A percentile compares a stretch with the other conserved stretches of the same genome.
These are phyloP conservation scores for Pelargonium nanum DNA, from an alignment of 345 rosid species.

Conservation along the genomic window DNA sequence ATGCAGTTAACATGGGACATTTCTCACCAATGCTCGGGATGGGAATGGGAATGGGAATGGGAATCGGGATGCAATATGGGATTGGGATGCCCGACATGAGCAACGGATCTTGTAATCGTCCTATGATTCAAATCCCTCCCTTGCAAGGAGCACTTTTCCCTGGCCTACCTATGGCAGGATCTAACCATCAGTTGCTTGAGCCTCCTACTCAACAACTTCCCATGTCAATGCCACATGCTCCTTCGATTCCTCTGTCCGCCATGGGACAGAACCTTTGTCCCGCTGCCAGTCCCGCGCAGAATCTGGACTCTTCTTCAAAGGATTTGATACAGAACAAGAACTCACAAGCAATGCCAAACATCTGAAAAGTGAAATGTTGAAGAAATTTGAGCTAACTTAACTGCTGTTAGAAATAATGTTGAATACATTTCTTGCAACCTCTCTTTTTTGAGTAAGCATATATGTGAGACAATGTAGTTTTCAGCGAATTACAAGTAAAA, in stretches of 20 bases:
- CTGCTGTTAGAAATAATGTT: neutral
- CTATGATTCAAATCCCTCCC: conserved; percentile 35
- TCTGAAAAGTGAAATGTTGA: conserved; percentile 23
- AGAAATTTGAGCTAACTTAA: conserved; percentile 25
- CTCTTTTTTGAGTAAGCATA: too few species aligned
- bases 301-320: conserved; percentile 34
- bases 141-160: conserved; percentile 51
- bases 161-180: conserved; percentile 23
- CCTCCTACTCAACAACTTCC: conserved; percentile 41
- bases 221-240: conserved; percentile 25
- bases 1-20: conserved; percentile 43
- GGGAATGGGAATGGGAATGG: conserved; percentile 51
- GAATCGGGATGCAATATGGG: conserved; percentile 53
- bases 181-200: conserved; percentile 36
- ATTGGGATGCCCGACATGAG: conserved; percentile 51
- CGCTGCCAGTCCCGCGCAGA: conserved; percentile 24
- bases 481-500: too few species aligned
- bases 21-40: conserved; percentile 14
- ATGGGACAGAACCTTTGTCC: conserved; percentile 19
- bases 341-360: conserved; percentile 27
- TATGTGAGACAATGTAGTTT: too few species aligned
- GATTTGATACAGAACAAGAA: conserved; percentile 28
- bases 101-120: conserved; percentile 29
- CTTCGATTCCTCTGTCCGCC: conserved; percentile 21
- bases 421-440: neutral